A percentile compares a stretch with the other conserved stretches of the same genome.
These are phyloP conservation scores for Dichotomopilus funicola DNA, from an alignment of 2,329 filamentous ascomycete species.

Conservation along the genomic window DNA sequence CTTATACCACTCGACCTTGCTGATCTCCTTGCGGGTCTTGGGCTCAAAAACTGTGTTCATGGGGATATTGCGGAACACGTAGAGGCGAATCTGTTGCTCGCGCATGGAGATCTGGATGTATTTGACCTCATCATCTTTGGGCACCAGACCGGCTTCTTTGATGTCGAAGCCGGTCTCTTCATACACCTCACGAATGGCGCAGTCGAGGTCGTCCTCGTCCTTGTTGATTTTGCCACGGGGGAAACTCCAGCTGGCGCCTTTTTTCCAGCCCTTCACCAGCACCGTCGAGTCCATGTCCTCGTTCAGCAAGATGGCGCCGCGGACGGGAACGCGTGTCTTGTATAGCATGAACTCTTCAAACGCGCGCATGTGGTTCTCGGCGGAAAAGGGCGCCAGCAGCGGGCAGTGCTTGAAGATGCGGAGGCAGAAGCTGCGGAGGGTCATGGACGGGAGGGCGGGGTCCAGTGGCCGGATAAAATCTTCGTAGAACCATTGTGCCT, in stretches of 20 bases:
- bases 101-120: constrained; percentile 84
- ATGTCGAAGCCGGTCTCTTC: constrained; percentile 94
- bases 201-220: constrained; percentile 88
- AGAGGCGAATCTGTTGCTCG: constrained; percentile 88
- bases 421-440: constrained; percentile 76
- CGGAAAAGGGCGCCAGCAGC: constrained; percentile 72
- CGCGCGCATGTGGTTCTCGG: constrained; percentile 69
- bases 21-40: constrained; percentile 92
- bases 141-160: constrained; percentile 66
- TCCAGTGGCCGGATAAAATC: constrained; percentile 94
- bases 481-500: constrained; percentile 99
- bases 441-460: constrained; percentile 76
- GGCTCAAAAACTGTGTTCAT: constrained; percentile 85
- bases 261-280: constrained; percentile 97
- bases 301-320: constrained; percentile 90
- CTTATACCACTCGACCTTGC: constrained; percentile 92
- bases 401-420: constrained; percentile 93
- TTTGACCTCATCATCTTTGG: constrained; percentile 65
- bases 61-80: constrained; percentile 83
- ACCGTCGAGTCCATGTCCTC: constrained; percentile 89
- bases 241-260: constrained; percentile 92
- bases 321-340: constrained; percentile 89
- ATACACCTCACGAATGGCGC: constrained; percentile 87
- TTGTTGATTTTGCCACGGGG: constrained; percentile 97
- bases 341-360: constrained; percentile 91